Percentiles rank a stretch among this genome's conserved stretches.
phyloP scores from a whole-genome alignment of 768 basidiomycete species.

The Rhodotorula kratochvilovae region DNA sequence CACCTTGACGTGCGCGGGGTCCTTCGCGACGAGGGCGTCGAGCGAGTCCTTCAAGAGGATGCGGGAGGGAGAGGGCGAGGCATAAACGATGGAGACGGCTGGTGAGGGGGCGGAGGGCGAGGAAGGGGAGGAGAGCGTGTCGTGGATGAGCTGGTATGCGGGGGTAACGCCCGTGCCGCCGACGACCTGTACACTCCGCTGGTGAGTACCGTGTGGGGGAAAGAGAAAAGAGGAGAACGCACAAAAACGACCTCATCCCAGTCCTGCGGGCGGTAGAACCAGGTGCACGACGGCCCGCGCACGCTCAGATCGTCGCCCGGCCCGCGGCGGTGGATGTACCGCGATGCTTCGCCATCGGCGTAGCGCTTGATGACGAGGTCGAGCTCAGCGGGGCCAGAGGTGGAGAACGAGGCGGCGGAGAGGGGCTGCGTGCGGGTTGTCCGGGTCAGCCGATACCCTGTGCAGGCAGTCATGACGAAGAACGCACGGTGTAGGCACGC shows the following conservation, averaged over 20 bases:
- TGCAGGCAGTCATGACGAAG: background rate
- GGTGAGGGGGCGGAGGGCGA: background rate
- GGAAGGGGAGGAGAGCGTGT: background rate
- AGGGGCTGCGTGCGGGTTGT: conserved; percentile 22
- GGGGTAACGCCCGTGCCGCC: conserved; percentile 44
- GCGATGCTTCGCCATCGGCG: conserved; percentile 39
- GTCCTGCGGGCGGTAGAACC: conserved; percentile 28
- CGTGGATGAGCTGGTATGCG: conserved; percentile 34
- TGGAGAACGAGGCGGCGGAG: conserved; percentile 22
- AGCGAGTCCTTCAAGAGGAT: conserved; percentile 22
- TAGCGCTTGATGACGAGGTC: conserved; percentile 44
- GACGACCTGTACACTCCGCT: conserved; percentile 29
- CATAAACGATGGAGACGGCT: conserved; percentile 36
- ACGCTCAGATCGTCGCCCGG: conserved; percentile 33
- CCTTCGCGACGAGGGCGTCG: background rate
- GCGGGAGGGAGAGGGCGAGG: conserved; percentile 28
- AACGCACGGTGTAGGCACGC: conserved; percentile 39
- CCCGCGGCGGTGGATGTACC: conserved; percentile 35
- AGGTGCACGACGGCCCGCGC: conserved; percentile 39
- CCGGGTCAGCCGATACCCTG: background rate
- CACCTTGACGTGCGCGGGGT: background rate
- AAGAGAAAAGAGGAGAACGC: background rate
- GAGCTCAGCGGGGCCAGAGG: conserved; percentile 16
- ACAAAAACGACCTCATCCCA: conserved; percentile 42
- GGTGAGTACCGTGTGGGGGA: background rate